Base-by-base conservation (phyloP, 2,329 filamentous ascomycete species). In the Alternaria atra region DNA sequence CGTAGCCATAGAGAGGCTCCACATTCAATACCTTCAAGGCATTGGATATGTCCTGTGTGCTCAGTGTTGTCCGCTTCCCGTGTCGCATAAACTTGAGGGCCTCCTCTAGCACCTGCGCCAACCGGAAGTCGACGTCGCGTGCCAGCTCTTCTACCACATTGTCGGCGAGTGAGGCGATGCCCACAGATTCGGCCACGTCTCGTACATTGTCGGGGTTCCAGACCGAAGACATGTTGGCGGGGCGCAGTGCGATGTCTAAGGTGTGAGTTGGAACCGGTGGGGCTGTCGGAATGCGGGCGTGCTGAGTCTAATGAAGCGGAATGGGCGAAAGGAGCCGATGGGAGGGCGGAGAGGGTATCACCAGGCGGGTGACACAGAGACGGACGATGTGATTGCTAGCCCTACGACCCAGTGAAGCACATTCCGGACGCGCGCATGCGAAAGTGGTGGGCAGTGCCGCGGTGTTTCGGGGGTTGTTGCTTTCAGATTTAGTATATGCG, bases 141-240 rank as follows among this genome's bases (percentile, higher is more conserved):
- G 93, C 90, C 44, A 99, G 87, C 59, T 92, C 90, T 63, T 95
- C 92, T 46, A 94, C 88, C 23, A 95, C 91, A 64, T 98, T 94
- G 61, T 97, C 92, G 76, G 88, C 89, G 44, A 98, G 85, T 55
- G 88, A 86, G 69, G 87, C 84, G 71, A 99, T 94, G 59, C 95
- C 95, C 48, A 98, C 92, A 1, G 95, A 97, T 80, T 99, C 95
- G 69, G 95, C 94, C 63, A 98, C 94, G 78, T 99, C 95, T 71
- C 90, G 90, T 72, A 99, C 92, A 71, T 97, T 98, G 73, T 99
- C 95, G 17, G 92, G 89, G 76, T 97, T 98, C 95, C 95, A 98
- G 70, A 97, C 89, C 39, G 88, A 87, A 17, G 72, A 73, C 74
- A 76, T 76, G 67, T 40, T 67, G 68, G 61, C 47, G 51, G 65